Conservation (phyloP, 2,329 filamentous ascomycete genomes). For the Amauroascus verrucosus region DNA sequence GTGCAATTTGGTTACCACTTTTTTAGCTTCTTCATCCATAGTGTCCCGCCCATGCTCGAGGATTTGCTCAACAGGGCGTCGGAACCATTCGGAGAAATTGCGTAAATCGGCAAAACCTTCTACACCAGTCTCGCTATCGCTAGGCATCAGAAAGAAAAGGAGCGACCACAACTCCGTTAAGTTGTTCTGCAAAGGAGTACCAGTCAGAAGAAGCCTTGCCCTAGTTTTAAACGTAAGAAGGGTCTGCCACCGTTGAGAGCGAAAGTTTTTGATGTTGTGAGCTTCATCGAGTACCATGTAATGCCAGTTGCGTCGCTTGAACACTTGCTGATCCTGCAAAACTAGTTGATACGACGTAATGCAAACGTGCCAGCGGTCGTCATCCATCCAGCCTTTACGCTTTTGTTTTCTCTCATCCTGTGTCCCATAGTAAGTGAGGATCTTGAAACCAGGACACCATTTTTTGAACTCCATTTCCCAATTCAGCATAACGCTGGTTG, state of each 20-base stretch:
- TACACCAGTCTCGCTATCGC: constrained; percentile 64
- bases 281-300: constrained; percentile 98
- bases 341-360: constrained; percentile 98
- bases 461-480: constrained; percentile 99
- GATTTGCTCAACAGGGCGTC: constrained; percentile 90
- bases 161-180: constrained; percentile 94
- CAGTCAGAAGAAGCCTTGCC: constrained; percentile 76
- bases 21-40: constrained; percentile 86
- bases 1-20: constrained; percentile 86
- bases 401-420: constrained; percentile 87
- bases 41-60: constrained; percentile 87
- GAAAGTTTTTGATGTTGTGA: constrained; percentile 99
- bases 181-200: constrained; percentile 94
- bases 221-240: constrained; percentile 87
- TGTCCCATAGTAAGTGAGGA: constrained; percentile 90
- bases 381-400: constrained; percentile 83
- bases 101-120: constrained; percentile 89
- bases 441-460: constrained; percentile 93
- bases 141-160: constrained; percentile 91
- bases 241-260: constrained; percentile 92
- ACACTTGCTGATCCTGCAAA: constrained; percentile 83
- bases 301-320: constrained; percentile 88
- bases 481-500: constrained; percentile 96
- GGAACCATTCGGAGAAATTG: constrained; percentile 94
- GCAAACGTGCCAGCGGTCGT: constrained; percentile 91